Base-by-base conservation (phyloP, 2,329 filamentous ascomycete species). In the Penicillium italicum region DNA sequence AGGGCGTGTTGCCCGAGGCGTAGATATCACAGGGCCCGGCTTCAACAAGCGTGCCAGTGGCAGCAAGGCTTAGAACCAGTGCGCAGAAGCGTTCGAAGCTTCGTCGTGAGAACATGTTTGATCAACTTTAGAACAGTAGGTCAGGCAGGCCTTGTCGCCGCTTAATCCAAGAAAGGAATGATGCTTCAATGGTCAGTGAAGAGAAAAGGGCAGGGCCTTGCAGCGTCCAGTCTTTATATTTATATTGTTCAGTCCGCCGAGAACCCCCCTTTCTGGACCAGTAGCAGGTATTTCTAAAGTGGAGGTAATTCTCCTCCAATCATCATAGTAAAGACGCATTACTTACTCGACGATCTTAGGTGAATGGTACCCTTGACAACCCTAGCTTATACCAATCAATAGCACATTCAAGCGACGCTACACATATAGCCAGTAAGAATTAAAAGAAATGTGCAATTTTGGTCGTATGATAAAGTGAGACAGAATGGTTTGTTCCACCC, bases 21-120 rank as follows among this genome's bases (percentile, higher is more conserved):
- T 86, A 87, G 58, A 87, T 77, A 58, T 87, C 85, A 62, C 84
- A 87, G 9, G 85, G 84, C 12, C 77, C 83, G 37, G 82, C 82
- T 18, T 73, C 66, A 38, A 76, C 80, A 30, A 82, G 65, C 8
- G 76, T 71, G 52, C 67, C 61, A 3, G 70, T 66, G 55, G 69
- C 72, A 50, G 69, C 58, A 18, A 79, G 66, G 22, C 69, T 66
- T 20, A 77, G 47, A 50, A 71, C 66, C 11, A 75, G 42, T 37
- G 61, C 53, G 12, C 57, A 51, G 26, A 55, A 53, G 18, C 66
- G 69, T 55, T 69, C 58, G 28, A 68, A 30, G 46, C 57, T 68
- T 61, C 50, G 50, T 60, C 55, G 62, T 59, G 69, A 70, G 47
- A 67, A 64, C 72, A 74, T 74, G 20, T 61, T 59, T 63, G 51